Conservation (phyloP, 225 moss, liverwort and hornwort genomes). For the Marchantia polymorpha region DNA sequence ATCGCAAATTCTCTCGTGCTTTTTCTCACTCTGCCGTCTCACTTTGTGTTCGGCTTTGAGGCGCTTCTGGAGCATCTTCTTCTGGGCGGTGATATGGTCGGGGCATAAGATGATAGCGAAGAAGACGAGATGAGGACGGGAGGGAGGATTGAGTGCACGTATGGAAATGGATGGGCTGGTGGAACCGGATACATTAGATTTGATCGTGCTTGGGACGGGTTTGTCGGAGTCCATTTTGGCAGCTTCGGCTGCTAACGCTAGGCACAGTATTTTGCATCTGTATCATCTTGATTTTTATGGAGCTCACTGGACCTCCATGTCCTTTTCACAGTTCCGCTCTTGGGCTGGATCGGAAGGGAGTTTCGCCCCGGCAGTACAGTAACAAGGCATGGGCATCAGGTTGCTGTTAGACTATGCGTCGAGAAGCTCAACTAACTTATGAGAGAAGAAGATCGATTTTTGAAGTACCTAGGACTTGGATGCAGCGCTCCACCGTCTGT, state of each 20-base stretch:
- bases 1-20: background rate
- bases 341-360: conserved; percentile 55
- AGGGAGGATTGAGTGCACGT: background rate
- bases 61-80: background rate
- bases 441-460: conserved; percentile 72
- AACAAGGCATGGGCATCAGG: too few species aligned
- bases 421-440: conserved; percentile 77
- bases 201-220: conserved; percentile 83
- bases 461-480: conserved; percentile 87
- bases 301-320: conserved; percentile 84
- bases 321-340: conserved; percentile 54
- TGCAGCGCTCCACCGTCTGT: too few species aligned
- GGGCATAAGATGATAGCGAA: too few species aligned
- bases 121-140: background rate
- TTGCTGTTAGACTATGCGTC: conserved; percentile 66
- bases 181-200: conserved; percentile 72
- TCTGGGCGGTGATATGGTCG: background rate
- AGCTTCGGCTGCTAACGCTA: conserved; percentile 68
- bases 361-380: conserved; percentile 38
- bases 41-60: background rate
- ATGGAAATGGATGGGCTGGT: conserved; percentile 42
- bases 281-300: conserved; percentile 76
- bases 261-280: conserved; percentile 73
- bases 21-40: background rate
- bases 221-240: conserved; percentile 85